Base-by-base conservation (phyloP, 1,139 yeast genomes). In the Diutina pseudorugosa region DNA sequence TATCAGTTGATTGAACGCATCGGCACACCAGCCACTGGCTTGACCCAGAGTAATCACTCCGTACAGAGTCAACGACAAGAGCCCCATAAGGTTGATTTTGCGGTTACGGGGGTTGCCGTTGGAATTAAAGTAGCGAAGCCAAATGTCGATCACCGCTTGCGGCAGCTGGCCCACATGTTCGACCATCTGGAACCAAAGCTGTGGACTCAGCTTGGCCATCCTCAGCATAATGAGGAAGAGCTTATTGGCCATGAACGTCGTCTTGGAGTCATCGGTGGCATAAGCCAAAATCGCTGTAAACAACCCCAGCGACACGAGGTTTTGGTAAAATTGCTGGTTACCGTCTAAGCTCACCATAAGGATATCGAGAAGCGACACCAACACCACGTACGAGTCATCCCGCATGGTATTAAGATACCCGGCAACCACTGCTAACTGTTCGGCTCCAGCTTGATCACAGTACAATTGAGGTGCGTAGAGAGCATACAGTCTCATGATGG, bases 401-500 rank as follows among this genome's bases (percentile, higher is more conserved):
- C 94, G 75, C 79, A 87, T 75, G 25, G 72, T 73, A 25, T 77
- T 66, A 25, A 87, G 62, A 61, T 85, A 84, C 2, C 72, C 75
- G 0, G 85, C 74, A 51, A 85, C 64, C 4, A 79, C 70, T 48
- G 72, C 65, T 57, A 85, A 79, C n/a, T 81, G 64, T 42, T 72
- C 72, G 7, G 66, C 54, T 14, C 58, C 57, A 16, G 30, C 54
- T 8, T 64, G 68, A 12, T 63, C 63, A 8, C 59, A 56, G 55
- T 80, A 76, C n/a, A 82, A 59, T 9, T 70, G 68, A 1, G 84
- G 81, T 7, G 80, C 68, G 30, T 88, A 65, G 45, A 89, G 68
- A 0, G 84, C 65, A 64, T 90, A 91, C 56, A 93, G 82, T 63
- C 93, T 79, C 12, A 85, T 65, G 12, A 91, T 80, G 20, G 83